phyloP scores from a whole-genome alignment of 1,139 yeast species.

The Geotrichum aggregatum region DNA sequence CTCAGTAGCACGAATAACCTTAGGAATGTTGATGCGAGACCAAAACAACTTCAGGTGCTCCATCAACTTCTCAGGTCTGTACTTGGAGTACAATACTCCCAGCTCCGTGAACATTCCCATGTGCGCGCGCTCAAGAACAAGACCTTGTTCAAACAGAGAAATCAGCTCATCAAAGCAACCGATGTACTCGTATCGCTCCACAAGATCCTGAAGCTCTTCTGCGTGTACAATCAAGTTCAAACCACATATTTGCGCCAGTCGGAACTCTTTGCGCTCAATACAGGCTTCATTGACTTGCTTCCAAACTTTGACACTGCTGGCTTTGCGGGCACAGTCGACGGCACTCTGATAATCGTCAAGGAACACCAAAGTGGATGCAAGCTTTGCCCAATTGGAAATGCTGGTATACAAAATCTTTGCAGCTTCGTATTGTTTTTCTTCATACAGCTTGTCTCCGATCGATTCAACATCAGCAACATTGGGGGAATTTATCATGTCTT shows the following conservation, averaged over 20 bases:
- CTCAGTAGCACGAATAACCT: conserved; percentile 91
- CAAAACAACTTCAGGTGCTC: conserved; percentile 96
- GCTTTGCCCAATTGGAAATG: conserved; percentile 88
- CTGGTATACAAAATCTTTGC: conserved; percentile 84
- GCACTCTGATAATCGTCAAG: conserved; percentile 92
- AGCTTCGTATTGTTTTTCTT: conserved; percentile 79
- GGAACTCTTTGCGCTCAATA: conserved; percentile 89
- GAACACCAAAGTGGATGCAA: conserved; percentile 92
- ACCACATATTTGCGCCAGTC: conserved; percentile 98
- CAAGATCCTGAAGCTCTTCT: conserved; percentile 90
- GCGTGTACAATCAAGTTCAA: conserved; percentile 95
- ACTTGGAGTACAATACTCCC: conserved; percentile 85
- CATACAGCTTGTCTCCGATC: conserved; percentile 89
- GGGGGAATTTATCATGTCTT: conserved; percentile 74
- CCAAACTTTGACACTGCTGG: conserved; percentile 92
- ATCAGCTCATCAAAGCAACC: conserved; percentile 92
- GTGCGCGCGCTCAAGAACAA: conserved; percentile 96
- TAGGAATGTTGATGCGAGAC: conserved; percentile 97
- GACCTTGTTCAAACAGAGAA: conserved; percentile 89
- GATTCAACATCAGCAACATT: conserved; percentile 89
- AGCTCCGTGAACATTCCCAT: conserved; percentile 99
- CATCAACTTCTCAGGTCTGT: conserved; percentile 86
- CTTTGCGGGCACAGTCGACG: conserved; percentile 98
- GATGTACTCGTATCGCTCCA: conserved; percentile 75
- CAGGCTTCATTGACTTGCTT: conserved; percentile 96